These are phyloP conservation scores for Oleoguttula mirabilis DNA, from an alignment of 495 filamentous ascomycete species.

Conservation along the genomic window DNA sequence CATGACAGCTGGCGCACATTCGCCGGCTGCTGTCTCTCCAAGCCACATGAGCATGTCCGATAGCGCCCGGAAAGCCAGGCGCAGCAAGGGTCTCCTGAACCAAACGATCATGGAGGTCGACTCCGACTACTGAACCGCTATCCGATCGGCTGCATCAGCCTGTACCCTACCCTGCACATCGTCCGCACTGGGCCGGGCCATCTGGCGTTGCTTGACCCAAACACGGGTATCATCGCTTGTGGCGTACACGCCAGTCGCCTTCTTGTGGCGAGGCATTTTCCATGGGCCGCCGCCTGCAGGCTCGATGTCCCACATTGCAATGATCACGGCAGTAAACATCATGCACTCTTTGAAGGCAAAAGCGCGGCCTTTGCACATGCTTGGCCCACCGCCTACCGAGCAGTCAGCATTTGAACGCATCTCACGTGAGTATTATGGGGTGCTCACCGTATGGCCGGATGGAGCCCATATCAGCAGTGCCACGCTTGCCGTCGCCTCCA, in stretches of 20 bases:
- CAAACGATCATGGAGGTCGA: neutral
- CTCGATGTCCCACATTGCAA: conserved; percentile 33
- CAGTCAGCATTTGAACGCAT: neutral
- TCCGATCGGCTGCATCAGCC: no score
- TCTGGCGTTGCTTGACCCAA: conserved; percentile 19
- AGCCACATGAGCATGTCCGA: neutral
- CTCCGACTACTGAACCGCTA: neutral
- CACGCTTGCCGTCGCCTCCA: conserved; percentile 22
- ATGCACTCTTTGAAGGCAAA: conserved; percentile 31
- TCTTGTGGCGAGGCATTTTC: conserved; percentile 25
- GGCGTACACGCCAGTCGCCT: conserved; percentile 22
- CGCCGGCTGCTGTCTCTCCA: no score
- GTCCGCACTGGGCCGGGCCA: no score
- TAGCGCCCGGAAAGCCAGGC: neutral
- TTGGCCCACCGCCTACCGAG: conserved; percentile 17
- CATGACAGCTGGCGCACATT: neutral
- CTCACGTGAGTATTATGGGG: no score
- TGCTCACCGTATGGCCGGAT: conserved; percentile 35
- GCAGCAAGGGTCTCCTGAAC: neutral
- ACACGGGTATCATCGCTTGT: conserved; percentile 24
- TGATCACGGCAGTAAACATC: conserved; percentile 28
- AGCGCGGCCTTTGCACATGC: conserved; percentile 28
- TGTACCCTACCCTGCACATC: no score
- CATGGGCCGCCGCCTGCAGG: conserved; percentile 22
- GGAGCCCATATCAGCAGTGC: conserved; percentile 21